Base-by-base conservation (phyloP, 2,329 filamentous ascomycete species). In the Trichothecium sympodiale region DNA sequence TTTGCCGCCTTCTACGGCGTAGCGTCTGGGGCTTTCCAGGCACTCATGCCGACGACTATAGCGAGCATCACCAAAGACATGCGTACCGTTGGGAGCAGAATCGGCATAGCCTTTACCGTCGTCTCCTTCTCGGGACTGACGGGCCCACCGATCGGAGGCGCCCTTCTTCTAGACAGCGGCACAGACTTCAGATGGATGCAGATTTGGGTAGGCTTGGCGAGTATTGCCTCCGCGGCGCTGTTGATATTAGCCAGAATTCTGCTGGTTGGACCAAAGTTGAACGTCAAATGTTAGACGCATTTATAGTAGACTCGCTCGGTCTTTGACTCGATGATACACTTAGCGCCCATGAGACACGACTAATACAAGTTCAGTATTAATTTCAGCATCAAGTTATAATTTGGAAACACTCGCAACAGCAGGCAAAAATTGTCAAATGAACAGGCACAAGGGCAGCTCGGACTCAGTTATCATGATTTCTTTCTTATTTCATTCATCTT, bases 51-150 rank as follows among this genome's bases (percentile, higher is more conserved):
- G 0, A 60, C 60, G 1, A 52, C 52, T 0, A 49, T 63, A 5
- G 54, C 59, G 1, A 59, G 56, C 30, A 59, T 64, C 8, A 62
- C 61, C 0, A 51, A 51, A 12, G 45, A 51, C 5, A 51, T 64
- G 6, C 54, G 61, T 17, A 60, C 48, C 2, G 50, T 61, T 2
- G 60, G 60, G 0, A 60, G 60, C 2, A 46, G 61, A 17, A 46
- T 64, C 12, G 60, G 60, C 8, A 64, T 64, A 60, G 57, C 53
- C 1, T 64, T 64, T 9, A 54, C 46, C 30, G 51, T 64, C 5
- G 46, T 51, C 6, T 60, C 58, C 0, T 48, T 62, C 31, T 57
- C 56, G 2, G 52, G 57, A 0, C 35, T 64, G 12, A 60, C 60
- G 0, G 60, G 60, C 0, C 57, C 59, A 4, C 60, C 61, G 0